Conservation (phyloP, 345 rosid species). For the Gossypium turneri region DNA sequence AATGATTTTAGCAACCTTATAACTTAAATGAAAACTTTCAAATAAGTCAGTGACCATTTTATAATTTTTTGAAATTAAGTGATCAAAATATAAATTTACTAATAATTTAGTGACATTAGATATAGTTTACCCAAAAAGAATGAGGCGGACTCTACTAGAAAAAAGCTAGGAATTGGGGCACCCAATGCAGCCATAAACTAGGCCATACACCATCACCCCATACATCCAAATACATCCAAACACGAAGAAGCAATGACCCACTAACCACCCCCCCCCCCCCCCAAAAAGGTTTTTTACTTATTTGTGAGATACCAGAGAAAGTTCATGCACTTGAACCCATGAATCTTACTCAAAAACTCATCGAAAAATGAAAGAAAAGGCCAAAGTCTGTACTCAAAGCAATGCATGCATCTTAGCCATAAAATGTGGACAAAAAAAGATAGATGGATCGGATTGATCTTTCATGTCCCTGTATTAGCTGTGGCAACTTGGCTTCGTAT, state of each 20-base stretch:
- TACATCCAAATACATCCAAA: no score
- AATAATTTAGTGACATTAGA: no score
- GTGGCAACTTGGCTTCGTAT: slow-evolving; percentile 9
- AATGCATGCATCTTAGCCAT: slow-evolving; percentile 18
- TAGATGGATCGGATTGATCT: slow-evolving; percentile 16
- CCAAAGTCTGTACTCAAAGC: slow-evolving; percentile 26
- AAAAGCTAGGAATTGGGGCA: background rate
- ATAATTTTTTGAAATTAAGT: no score
- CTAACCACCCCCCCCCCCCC: no score
- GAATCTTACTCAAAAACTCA: background rate
- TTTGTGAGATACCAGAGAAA: background rate
- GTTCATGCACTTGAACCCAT: background rate
- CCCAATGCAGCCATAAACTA: slow-evolving; percentile 1
- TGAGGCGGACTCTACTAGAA: background rate
- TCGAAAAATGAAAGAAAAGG: slow-evolving; percentile 6
- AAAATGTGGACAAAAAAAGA: slow-evolving; percentile 12
- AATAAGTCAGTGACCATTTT: no score
- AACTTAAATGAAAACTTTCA: no score
- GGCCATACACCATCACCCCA: background rate
- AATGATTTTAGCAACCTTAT: no score
- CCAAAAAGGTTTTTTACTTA: no score
- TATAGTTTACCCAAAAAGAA: background rate
- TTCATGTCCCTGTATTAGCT: slow-evolving; percentile 12
- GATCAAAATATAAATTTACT: no score
- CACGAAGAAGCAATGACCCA: no score